Evolutionary conservation across 208 protist genomes (phyloP).

Genomic region (Strigomonas culicis): DNA sequence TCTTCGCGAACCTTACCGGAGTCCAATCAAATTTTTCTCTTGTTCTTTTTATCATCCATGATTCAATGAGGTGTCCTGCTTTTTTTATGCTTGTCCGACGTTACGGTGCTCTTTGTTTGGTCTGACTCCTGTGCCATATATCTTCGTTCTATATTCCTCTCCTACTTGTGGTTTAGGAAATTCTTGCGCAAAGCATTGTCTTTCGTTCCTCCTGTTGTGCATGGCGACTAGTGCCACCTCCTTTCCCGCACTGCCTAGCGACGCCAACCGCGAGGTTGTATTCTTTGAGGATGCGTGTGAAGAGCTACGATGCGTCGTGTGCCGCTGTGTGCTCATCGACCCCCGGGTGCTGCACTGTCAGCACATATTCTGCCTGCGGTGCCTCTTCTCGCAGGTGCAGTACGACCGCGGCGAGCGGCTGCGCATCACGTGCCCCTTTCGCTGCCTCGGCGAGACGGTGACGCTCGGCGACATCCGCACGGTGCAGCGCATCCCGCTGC

Average conservation of each 20-base stretch:
- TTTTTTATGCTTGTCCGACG: no score
- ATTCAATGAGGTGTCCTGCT: no score
- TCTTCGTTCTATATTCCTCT: no score
- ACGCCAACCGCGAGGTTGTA: conserved; percentile 6
- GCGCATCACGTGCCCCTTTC: conserved; percentile 39
- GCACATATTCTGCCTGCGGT: conserved; percentile 71
- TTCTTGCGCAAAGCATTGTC: no score
- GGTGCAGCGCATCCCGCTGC: conserved; percentile 36
- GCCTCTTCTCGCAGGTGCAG: conserved; percentile 33
- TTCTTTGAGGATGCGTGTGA: conserved; percentile 24
- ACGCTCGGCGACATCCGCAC: conserved; percentile 40
- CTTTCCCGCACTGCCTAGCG: conserved; percentile 9
- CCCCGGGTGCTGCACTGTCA: conserved; percentile 65
- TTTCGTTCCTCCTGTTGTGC: no score
- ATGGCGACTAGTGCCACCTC: not conserved
- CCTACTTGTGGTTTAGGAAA: no score
- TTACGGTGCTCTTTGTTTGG: no score
- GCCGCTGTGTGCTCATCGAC: conserved; percentile 45
- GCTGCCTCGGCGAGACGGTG: conserved; percentile 28
- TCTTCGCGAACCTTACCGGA: no score
- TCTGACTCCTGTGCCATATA: no score
- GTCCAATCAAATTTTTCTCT: not conserved
- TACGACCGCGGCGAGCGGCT: conserved; percentile 27
- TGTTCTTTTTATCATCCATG: conserved; percentile 7
- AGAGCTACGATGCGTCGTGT: conserved; percentile 50